phyloP scores from a whole-genome alignment of 108 stramenopile genomes.

The Nannochloropsis salina region DNA sequence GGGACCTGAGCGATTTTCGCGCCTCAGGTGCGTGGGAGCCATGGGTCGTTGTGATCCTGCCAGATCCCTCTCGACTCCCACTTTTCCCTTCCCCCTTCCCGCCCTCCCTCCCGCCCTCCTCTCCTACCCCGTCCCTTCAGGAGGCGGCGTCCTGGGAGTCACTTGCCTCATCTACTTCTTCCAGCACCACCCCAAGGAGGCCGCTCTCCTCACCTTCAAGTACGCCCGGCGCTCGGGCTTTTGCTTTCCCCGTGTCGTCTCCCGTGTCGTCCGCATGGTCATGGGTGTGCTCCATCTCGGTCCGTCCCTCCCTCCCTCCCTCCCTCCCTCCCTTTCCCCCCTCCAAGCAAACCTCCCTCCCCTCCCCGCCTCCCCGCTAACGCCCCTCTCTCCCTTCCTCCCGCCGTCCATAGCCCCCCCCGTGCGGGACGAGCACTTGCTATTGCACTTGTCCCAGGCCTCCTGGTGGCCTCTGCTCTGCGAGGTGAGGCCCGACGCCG shows the following conservation, averaged over 20 bases:
- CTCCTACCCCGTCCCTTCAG: background rate
- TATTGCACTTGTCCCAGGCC: background rate
- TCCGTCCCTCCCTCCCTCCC: background rate
- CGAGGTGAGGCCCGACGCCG: background rate
- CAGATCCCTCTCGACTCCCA: background rate
- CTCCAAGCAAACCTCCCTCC: background rate
- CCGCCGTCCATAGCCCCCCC: background rate
- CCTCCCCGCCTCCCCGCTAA: background rate
- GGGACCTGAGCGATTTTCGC: background rate
- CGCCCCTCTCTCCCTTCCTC: background rate
- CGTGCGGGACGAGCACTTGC: background rate
- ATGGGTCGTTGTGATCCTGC: too few relatives aligned
- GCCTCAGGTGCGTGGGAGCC: constrained; percentile 4
- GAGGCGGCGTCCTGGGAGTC: background rate
- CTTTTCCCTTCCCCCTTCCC: background rate
- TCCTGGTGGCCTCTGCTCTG: background rate
- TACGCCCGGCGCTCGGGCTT: background rate
- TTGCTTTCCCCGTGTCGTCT: background rate
- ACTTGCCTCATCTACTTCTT: background rate
- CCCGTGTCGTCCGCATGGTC: background rate
- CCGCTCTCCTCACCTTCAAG: constrained; percentile 13
- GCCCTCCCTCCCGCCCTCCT: background rate
- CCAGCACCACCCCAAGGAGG: background rate
- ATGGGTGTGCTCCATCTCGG: constrained; percentile 17
- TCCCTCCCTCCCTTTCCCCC: background rate